phyloP scores from a whole-genome alignment of 2,329 filamentous ascomycete species.

The Aplosporella prunicola region DNA sequence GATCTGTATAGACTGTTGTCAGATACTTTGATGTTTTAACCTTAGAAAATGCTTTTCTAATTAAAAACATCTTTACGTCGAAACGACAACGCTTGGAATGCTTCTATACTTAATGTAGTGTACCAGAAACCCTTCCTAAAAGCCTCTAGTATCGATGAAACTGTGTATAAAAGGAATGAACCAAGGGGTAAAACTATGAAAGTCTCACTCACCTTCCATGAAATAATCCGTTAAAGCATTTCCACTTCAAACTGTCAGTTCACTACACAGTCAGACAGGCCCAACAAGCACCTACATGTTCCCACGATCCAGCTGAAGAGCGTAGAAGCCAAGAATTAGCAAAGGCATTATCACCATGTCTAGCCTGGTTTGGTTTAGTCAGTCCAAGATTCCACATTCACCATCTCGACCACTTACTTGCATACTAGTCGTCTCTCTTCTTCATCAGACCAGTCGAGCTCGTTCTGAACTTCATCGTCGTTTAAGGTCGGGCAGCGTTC shows the following conservation, averaged over 20 bases:
- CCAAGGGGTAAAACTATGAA: no score
- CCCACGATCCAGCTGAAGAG: constrained; percentile 26
- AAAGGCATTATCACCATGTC: constrained; percentile 18
- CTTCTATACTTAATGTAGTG: no score
- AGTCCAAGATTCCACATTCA: not conserved
- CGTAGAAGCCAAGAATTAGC: constrained; percentile 20
- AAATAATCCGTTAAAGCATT: constrained; percentile 46
- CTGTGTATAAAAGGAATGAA: no score
- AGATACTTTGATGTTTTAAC: no score
- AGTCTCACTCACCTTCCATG: constrained; percentile 39
- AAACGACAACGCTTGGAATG: no score
- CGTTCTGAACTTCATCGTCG: no score
- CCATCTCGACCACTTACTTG: constrained; percentile 8
- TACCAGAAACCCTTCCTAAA: no score
- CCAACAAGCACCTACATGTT: constrained; percentile 12
- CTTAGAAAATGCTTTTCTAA: no score
- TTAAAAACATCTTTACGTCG: no score
- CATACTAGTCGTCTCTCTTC: constrained; percentile 11
- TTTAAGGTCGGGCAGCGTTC: no score
- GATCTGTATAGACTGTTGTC: no score
- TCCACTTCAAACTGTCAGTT: constrained; percentile 29
- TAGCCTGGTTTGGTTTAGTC: not conserved
- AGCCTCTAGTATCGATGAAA: no score
- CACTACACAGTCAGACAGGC: not conserved
- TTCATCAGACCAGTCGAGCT: constrained; percentile 11